phyloP scores from a whole-genome alignment of 768 basidiomycete genomes.

The Auricularia heimuer region DNA sequence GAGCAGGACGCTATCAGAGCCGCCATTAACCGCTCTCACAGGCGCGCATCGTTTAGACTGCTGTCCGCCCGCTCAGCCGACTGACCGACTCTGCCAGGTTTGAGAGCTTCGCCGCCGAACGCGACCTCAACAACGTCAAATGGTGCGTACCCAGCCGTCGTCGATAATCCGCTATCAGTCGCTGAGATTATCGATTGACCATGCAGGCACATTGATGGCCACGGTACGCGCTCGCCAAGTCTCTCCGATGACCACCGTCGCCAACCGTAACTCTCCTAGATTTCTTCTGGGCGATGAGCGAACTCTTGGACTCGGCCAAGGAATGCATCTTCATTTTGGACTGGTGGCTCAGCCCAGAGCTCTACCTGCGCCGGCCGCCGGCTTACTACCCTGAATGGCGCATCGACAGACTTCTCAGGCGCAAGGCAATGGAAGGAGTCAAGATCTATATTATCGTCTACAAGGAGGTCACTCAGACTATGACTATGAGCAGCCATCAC shows the following conservation, averaged over 20 bases:
- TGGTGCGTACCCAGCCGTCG: conserved; percentile 39
- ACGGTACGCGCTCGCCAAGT: conserved; percentile 30
- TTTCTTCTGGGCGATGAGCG: conserved; percentile 91
- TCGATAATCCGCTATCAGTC: conserved; percentile 2
- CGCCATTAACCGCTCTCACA: conserved; percentile 67
- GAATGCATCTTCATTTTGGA: conserved; percentile 87
- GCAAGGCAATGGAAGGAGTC: conserved; percentile 89
- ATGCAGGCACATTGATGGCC: conserved; percentile 79
- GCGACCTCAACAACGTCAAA: conserved; percentile 66
- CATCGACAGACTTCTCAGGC: conserved; percentile 71
- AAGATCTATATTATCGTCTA: conserved; percentile 87
- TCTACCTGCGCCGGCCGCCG: conserved; percentile 89
- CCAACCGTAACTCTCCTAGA: conserved; percentile 22
- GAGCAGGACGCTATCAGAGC: conserved; percentile 59
- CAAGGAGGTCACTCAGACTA: conserved; percentile 92
- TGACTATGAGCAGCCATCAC: conserved; percentile 80
- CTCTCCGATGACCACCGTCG: neutral
- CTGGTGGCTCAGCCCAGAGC: conserved; percentile 93
- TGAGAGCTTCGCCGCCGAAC: conserved; percentile 67
- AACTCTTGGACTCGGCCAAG: conserved; percentile 72
- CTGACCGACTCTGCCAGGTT: conserved; percentile 34
- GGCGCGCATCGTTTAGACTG: neutral
- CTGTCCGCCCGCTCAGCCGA: neutral
- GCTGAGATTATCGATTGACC: neutral
- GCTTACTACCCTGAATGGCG: conserved; percentile 80